Evolutionary conservation across 2,329 filamentous ascomycete species (phyloP), one percentile per base, ranked within the genome.

Genomic region (Fusarium algeriense): DNA sequence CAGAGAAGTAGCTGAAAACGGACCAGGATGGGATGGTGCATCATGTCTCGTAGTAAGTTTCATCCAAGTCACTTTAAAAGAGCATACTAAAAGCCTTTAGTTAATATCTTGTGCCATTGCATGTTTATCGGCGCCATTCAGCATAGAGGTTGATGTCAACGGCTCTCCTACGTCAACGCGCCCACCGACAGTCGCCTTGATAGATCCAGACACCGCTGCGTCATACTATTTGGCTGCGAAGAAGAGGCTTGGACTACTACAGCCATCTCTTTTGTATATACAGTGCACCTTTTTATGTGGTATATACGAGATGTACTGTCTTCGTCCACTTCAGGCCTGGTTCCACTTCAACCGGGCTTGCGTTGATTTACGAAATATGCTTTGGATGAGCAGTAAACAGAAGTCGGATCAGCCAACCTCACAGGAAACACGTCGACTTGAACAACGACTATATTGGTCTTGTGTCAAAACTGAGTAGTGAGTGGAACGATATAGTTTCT

Each of bases 361-460:
- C 6, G 20, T 46, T 12, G 52, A 55, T 34, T 14, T 55, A 3
- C 52, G 52, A 34, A 55, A 28, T 5, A 46, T 55, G 1, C 38
- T 55, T 7, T 55, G 52, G 52, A 35, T n/a, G 2, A 38, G 52
- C 12, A 35, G 38, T n/a, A 38, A 46, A 28, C 45, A 17, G 3
- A 55, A 34, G 20, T 26, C 28, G 11, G n/a, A 0, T 14, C 17
- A 46, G 6, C 19, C 28, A 20, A 46, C 10, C 0, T 46, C 38
- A 7, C 52, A 44, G 4, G 52, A 46, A 46, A 46, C 13, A 7
- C 52, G 40, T 4, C 38, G 53, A 28, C 30, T 55, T 15, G 53
- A 55, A 32, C 53, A 55, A 26, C 44, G 53, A 28, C n/a, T 55
- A 20, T 55, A 55, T n/a, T 55, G 53, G 53, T 55, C 53, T 5